A percentile compares a stretch with the other conserved stretches of the same genome.
These are phyloP conservation scores for Schizonepeta tenuifolia DNA, from an alignment of 257 asterid genomes.

Conservation along the genomic window DNA sequence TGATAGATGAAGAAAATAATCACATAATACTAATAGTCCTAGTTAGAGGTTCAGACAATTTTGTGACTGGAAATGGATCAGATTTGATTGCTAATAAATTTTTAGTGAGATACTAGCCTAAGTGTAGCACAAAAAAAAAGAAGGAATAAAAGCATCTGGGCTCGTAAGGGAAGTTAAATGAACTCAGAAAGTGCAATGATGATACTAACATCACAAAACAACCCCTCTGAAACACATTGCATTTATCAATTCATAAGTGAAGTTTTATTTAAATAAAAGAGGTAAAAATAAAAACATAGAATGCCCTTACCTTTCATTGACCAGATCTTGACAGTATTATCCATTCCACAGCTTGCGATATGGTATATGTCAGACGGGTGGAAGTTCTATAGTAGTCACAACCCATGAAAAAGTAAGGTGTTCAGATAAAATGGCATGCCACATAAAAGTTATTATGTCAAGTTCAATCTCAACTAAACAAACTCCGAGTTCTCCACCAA, in stretches of 20 bases:
- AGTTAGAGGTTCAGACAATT: not conserved
- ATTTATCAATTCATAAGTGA: constrained; percentile 13
- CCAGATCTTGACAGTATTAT: constrained; percentile 96
- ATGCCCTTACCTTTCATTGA: constrained; percentile 80
- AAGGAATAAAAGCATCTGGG: constrained; percentile 3
- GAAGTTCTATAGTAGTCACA: constrained; percentile 68
- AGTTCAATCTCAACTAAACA: constrained; percentile 9
- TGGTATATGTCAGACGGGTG: constrained; percentile 95
- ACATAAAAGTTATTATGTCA: not conserved
- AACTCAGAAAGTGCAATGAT: constrained; percentile 24
- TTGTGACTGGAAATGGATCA: constrained; percentile 2
- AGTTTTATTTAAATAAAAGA: constrained; percentile 8
- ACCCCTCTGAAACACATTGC: constrained; percentile 10
- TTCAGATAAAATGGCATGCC: not conserved
- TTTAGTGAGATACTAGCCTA: constrained; percentile 1
- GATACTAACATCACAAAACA: constrained; percentile 17
- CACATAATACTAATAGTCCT: not conserved
- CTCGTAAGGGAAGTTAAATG: constrained; percentile 13
- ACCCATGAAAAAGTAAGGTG: constrained; percentile 29
- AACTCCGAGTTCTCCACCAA: not conserved
- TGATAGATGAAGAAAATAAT: not conserved
- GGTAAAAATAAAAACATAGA: constrained; percentile 6
- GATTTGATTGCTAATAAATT: not conserved
- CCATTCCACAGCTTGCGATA: constrained; percentile 99
- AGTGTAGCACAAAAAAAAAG: constrained; percentile 7